These are phyloP conservation scores for Podaxis sp. DNA, from an alignment of 768 basidiomycete species.

Conservation along the genomic window DNA sequence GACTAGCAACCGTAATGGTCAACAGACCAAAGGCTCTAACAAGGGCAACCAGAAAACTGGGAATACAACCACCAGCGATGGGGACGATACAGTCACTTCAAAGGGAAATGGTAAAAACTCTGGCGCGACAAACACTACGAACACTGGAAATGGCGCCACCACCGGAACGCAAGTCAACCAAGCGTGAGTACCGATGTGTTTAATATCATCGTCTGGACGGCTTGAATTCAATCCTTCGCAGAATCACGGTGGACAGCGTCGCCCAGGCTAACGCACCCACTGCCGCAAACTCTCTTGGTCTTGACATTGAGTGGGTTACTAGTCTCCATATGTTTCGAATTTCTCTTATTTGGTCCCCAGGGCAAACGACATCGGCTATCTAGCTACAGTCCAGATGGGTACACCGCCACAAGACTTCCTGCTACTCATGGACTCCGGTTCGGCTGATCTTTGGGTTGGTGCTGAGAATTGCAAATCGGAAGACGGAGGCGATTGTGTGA, in stretches of 20 bases:
- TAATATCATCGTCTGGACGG: background rate
- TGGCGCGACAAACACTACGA: background rate
- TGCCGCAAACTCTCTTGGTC: conserved; percentile 41
- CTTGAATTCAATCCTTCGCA: background rate
- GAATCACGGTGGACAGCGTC: conserved; percentile 1
- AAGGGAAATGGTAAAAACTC: background rate
- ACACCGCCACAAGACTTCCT: conserved; percentile 49
- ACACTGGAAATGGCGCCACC: background rate
- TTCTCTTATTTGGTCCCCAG: background rate
- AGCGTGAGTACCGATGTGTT: background rate
- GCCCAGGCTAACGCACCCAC: conserved; percentile 19
- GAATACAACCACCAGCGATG: background rate
- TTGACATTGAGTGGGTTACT: conserved; percentile 55
- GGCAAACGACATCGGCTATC: conserved; percentile 6
- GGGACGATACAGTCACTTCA: background rate
- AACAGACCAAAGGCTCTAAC: conserved; percentile 4
- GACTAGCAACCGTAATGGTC: background rate
- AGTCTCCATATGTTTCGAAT: conserved; percentile 28
- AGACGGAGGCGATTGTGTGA: conserved; percentile 31
- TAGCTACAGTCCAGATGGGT: conserved; percentile 31
- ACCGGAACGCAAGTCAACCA: background rate
- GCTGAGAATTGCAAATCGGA: conserved; percentile 42
- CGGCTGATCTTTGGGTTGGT: conserved; percentile 62
- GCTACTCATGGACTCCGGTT: conserved; percentile 63
- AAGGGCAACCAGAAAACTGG: background rate